Percentiles rank a stretch among this genome's conserved stretches.
Conservation (phyloP, 495 filamentous ascomycete species). For the Saxophila tyrrhenica region DNA sequence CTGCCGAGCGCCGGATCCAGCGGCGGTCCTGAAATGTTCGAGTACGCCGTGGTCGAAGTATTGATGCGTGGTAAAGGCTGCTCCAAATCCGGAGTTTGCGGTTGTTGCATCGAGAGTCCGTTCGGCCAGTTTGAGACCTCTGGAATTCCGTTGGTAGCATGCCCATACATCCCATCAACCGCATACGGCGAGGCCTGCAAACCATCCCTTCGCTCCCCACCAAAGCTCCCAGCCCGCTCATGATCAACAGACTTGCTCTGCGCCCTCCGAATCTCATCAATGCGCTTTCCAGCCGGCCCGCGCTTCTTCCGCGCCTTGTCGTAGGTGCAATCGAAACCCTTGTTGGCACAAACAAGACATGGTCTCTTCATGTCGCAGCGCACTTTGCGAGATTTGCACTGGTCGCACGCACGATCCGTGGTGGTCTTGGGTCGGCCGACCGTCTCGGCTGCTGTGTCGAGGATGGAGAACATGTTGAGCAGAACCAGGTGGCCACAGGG, state of each 20-base stretch:
- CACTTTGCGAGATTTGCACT: slow-evolving; percentile 3
- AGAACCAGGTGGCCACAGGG: too few relatives aligned
- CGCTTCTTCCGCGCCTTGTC: slow-evolving; percentile 3
- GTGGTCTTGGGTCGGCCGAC: neutral
- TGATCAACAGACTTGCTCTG: neutral
- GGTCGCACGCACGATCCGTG: neutral
- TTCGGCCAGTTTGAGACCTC: neutral
- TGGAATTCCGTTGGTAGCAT: neutral
- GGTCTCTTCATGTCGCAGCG: neutral
- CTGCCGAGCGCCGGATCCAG: neutral
- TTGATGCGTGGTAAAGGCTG: neutral
- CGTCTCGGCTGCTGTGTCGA: neutral
- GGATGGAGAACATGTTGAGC: neutral
- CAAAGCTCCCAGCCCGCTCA: too few relatives aligned
- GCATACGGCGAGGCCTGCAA: too few relatives aligned
- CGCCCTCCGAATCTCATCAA: neutral
- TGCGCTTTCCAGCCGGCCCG: neutral
- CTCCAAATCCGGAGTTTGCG: neutral
- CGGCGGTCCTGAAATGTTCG: neutral
- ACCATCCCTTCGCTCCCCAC: too few relatives aligned
- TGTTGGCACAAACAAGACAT: neutral
- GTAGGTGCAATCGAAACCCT: neutral
- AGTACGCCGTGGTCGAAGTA: neutral
- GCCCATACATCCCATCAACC: neutral
- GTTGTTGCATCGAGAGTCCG: neutral